Evolutionary conservation across 2,329 filamentous ascomycete species (phyloP).

Genomic region (Aspergillus carbonarius): DNA sequence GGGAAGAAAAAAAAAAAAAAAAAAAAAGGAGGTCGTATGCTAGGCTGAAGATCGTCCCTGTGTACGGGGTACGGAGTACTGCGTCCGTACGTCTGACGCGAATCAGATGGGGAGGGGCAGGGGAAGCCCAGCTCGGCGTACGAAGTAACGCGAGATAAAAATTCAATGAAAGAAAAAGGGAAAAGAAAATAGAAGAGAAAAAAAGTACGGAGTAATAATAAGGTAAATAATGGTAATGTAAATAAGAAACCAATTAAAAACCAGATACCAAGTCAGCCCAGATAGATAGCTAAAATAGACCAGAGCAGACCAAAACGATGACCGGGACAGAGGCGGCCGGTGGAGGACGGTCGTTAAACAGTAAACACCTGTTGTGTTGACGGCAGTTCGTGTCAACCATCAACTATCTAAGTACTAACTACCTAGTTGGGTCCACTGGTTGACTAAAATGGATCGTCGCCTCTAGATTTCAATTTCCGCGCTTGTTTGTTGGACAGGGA

Average conservation of each 20-base stretch:
- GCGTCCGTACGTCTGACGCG: not conserved
- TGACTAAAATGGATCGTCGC: not conserved
- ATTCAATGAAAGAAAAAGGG: no score
- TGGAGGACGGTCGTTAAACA: not conserved
- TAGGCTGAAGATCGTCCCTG: not conserved
- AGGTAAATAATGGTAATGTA: not conserved
- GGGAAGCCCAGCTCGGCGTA: not conserved
- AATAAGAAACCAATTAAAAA: not conserved
- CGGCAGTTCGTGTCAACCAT: conserved; percentile 12
- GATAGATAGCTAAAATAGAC: not conserved
- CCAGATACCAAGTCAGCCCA: not conserved
- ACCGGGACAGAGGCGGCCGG: not conserved
- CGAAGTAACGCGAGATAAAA: not conserved
- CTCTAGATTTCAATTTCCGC: not conserved
- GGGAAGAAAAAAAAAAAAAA: not conserved
- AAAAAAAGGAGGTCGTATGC: conserved; percentile 2
- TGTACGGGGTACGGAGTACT: no score
- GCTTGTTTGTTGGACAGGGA: not conserved
- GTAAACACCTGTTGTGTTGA: not conserved
- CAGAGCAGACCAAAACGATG: not conserved
- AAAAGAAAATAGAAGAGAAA: no score
- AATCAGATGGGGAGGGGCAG: not conserved
- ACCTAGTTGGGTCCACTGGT: conserved; percentile 10
- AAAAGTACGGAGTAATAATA: conserved; percentile 1
- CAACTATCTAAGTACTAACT: no score